Evolutionary conservation across 148 eudicot species (phyloP).

Genomic region (Talinum fruticosum): DNA sequence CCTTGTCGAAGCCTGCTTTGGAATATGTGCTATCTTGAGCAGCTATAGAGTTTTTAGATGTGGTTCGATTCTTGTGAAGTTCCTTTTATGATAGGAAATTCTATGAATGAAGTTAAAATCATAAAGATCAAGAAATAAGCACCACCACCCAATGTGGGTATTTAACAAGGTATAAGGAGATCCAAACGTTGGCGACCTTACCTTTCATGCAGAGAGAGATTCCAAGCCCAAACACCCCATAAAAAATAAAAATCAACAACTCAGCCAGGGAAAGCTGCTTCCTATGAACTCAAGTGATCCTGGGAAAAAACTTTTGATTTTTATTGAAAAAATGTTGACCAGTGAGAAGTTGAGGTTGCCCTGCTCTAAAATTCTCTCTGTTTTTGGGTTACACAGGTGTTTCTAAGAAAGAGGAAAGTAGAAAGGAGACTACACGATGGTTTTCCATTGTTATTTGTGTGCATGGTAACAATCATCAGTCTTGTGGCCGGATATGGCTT

Average conservation of each 20-base stretch:
- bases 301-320: neutral
- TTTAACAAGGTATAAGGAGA: too few species aligned
- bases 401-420: slow-evolving; percentile 5
- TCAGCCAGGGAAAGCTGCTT: neutral
- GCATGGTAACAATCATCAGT: neutral
- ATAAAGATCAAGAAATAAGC: too few species aligned
- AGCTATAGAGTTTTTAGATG: neutral
- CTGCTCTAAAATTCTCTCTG: neutral
- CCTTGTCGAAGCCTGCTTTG: neutral
- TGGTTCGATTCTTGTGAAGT: neutral
- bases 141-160: too few species aligned
- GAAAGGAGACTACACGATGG: neutral
- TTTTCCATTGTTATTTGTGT: neutral
- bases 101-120: too few species aligned
- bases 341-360: neutral
- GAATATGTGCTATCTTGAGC: neutral
- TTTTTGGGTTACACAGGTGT: neutral
- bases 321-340: too few species aligned
- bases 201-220: too few species aligned
- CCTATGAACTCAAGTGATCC: neutral
- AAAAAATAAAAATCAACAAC: too few species aligned
- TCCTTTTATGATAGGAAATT: too few species aligned
- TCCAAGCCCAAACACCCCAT: too few species aligned
- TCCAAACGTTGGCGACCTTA: too few species aligned
- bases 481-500: slow-evolving; percentile 9